These are phyloP conservation scores for Trifolium dubium DNA, from an alignment of 306 rosid genomes.

Conservation along the genomic window DNA sequence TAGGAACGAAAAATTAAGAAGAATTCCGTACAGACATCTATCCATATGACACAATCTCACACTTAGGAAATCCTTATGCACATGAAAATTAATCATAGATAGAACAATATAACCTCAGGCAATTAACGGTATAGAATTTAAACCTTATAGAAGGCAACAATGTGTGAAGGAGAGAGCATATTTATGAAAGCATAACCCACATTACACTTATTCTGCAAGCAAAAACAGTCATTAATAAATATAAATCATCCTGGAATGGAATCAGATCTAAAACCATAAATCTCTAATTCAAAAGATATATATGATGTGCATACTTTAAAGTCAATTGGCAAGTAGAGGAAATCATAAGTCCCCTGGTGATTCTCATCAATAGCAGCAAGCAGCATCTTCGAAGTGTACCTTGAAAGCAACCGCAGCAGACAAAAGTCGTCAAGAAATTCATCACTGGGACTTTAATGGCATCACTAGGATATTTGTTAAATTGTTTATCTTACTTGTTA, in stretches of 20 bases:
- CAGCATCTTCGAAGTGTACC: slow-evolving; percentile 94
- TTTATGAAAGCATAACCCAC: slow-evolving; percentile 98
- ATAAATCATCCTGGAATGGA: slow-evolving; percentile 13
- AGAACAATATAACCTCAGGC: slow-evolving; percentile 28
- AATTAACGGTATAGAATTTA: slow-evolving; percentile 13
- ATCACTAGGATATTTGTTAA: slow-evolving; percentile 21
- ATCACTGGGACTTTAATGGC: slow-evolving; percentile 16
- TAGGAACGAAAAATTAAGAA: too few species aligned
- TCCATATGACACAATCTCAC: neutral
- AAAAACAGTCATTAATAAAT: slow-evolving; percentile 38
- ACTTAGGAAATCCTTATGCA: slow-evolving; percentile 4
- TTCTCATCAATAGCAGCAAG: slow-evolving; percentile 91
- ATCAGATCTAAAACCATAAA: slow-evolving; percentile 8
- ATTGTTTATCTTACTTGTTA: slow-evolving; percentile 67
- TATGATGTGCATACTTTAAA: slow-evolving; percentile 65
- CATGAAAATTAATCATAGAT: slow-evolving; percentile 3
- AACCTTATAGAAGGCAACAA: slow-evolving; percentile 81
- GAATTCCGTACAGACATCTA: too few species aligned
- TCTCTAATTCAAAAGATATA: slow-evolving; percentile 19
- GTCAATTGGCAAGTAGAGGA: slow-evolving; percentile 90
- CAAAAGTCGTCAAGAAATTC: slow-evolving; percentile 31
- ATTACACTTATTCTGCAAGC: slow-evolving; percentile 89
- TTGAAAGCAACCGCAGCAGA: slow-evolving; percentile 42
- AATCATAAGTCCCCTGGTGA: slow-evolving; percentile 84
- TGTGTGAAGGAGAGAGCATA: slow-evolving; percentile 91